Conservation (phyloP, 805 yeast species). For the Metschnikowia lunata region DNA sequence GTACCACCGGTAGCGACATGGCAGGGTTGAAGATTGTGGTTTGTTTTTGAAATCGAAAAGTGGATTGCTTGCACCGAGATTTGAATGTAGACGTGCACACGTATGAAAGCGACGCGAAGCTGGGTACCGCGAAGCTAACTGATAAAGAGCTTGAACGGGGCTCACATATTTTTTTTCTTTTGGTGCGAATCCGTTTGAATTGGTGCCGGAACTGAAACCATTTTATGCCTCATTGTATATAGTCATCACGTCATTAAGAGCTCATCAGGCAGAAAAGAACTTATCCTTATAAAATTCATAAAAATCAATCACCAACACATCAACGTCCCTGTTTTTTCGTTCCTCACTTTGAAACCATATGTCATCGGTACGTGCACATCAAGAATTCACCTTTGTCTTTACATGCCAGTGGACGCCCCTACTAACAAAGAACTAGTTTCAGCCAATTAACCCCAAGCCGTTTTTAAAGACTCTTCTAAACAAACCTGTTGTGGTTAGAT, state of each 20-base stretch:
- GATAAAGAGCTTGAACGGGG: too few species aligned
- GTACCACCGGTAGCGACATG: slow-evolving; percentile 17
- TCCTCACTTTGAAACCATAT: background rate
- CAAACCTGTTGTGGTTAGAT: slow-evolving; percentile 64
- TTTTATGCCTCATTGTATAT: too few species aligned
- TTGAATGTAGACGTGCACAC: background rate
- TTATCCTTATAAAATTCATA: too few species aligned
- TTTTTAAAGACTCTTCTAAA: slow-evolving; percentile 74
- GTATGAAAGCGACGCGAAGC: background rate
- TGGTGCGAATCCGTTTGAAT: too few species aligned
- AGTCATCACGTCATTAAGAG: too few species aligned
- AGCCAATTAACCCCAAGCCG: slow-evolving; percentile 87
- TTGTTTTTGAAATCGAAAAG: background rate
- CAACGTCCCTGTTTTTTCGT: too few species aligned
- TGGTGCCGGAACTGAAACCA: too few species aligned
- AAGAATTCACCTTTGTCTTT: background rate
- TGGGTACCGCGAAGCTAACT: too few species aligned
- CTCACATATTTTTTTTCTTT: too few species aligned
- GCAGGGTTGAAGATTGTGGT: too few species aligned
- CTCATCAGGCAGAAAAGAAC: too few species aligned
- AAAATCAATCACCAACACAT: too few species aligned
- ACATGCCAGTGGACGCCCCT: background rate
- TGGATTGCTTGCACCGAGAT: background rate
- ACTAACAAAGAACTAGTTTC: slow-evolving; percentile 26
- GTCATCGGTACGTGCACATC: slow-evolving; percentile 9